A percentile compares a stretch with the other conserved stretches of the same genome.
These are phyloP conservation scores for Lecanoromycetidae sp. DNA, from an alignment of 2,329 filamentous ascomycete genomes.

Conservation along the genomic window DNA sequence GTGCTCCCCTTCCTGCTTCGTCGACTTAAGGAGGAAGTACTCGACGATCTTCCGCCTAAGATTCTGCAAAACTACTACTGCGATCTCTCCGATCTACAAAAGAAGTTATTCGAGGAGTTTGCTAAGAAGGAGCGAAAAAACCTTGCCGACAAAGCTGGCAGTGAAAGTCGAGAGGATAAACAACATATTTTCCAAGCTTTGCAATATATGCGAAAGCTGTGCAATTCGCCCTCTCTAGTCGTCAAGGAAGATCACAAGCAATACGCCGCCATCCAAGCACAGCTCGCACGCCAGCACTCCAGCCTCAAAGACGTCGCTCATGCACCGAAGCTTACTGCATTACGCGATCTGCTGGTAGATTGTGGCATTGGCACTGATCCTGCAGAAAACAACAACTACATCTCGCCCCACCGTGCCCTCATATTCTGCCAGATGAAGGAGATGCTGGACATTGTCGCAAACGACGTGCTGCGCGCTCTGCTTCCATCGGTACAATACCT, in stretches of 20 bases:
- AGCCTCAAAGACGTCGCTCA: slow-evolving; percentile 74
- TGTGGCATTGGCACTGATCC: slow-evolving; percentile 83
- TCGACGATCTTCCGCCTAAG: slow-evolving; percentile 93
- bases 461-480: slow-evolving; percentile 77
- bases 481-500: slow-evolving; percentile 88
- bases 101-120: slow-evolving; percentile 93
- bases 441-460: slow-evolving; percentile 98
- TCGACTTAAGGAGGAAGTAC: slow-evolving; percentile 91
- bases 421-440: slow-evolving; percentile 99
- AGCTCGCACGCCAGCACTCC: slow-evolving; percentile 66
- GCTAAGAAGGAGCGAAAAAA: slow-evolving; percentile 85
- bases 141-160: slow-evolving; percentile 69
- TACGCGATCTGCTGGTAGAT: slow-evolving; percentile 90
- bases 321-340: slow-evolving; percentile 81
- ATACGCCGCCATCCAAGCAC: slow-evolving; percentile 75
- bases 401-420: slow-evolving; percentile 88
- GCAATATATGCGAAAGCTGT: slow-evolving; percentile 98
- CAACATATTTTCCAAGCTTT: slow-evolving; percentile 98
- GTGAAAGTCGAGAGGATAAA: slow-evolving; percentile 83
- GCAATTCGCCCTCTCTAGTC: slow-evolving; percentile 91
- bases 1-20: slow-evolving; percentile 92
- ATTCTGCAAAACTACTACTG: slow-evolving; percentile 99
- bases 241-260: slow-evolving; percentile 88
- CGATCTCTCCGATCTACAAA: slow-evolving; percentile 87
- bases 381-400: slow-evolving; percentile 55